These are phyloP conservation scores for Clonostachys rosea DNA, from an alignment of 2,329 filamentous ascomycete genomes.

Conservation along the genomic window DNA sequence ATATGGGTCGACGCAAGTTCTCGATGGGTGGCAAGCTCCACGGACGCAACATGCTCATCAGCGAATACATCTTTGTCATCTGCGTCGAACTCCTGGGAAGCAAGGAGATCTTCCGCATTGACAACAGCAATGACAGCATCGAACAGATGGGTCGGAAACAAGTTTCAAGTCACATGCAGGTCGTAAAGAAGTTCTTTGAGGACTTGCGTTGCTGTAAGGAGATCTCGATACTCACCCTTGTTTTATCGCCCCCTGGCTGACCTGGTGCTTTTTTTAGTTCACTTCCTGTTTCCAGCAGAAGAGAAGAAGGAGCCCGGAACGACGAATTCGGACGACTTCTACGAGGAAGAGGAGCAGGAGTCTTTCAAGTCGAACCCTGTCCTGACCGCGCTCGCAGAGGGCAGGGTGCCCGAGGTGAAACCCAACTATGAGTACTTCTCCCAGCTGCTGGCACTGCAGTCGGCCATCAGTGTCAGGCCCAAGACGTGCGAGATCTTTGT, in stretches of 20 bases:
- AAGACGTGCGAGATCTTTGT: conserved; percentile 57
- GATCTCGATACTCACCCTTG: background rate
- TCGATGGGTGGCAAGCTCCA: conserved; percentile 59
- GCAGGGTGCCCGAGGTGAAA: conserved; percentile 50
- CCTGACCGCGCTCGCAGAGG: conserved; percentile 55
- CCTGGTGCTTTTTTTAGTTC: conserved; percentile 30
- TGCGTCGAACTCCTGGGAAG: conserved; percentile 30
- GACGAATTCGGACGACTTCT: conserved; percentile 54
- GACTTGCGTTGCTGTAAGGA: conserved; percentile 59
- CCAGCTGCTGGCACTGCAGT: conserved; percentile 48
- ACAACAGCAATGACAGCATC: conserved; percentile 36
- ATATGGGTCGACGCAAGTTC: conserved; percentile 63
- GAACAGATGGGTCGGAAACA: conserved; percentile 55
- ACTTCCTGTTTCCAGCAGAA: conserved; percentile 55
- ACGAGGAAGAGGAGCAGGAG: conserved; percentile 34
- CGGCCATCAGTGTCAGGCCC: conserved; percentile 46
- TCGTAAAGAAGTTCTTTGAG: conserved; percentile 62
- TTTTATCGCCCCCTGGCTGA: background rate
- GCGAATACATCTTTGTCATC: conserved; percentile 55
- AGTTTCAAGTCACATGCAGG: conserved; percentile 68
- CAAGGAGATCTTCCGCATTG: conserved; percentile 36
- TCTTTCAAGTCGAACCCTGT: conserved; percentile 63
- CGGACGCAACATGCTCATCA: conserved; percentile 67
- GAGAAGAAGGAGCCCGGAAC: conserved; percentile 53
- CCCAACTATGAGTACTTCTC: conserved; percentile 60